Evolutionary conservation across 352 stramenopile species (phyloP), one percentile per base, ranked within the genome.

Genomic region (Phytophthora litchii): DNA sequence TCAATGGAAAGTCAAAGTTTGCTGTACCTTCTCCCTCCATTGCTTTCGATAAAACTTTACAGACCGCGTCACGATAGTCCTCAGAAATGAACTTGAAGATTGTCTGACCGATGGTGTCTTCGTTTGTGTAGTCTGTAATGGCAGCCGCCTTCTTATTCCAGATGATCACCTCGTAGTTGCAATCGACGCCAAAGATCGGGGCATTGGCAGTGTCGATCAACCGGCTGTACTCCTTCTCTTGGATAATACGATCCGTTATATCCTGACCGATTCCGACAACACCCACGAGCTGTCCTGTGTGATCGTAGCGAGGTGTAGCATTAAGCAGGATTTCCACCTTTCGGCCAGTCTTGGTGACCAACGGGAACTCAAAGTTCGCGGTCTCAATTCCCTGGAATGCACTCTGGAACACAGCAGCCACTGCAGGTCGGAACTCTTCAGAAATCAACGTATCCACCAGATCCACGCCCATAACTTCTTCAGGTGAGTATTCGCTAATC

Each of bases 131-230:
- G 35, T 94, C 88, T n/a, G 86, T 96, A 35, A 92, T 86, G 13
- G 84, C 86, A 12, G 80, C 77, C 4, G 83, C 87, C 60, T 94
- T 96, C 20, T 92, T 78, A 62, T 98, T 93, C 84, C 84, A 93
- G 43, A 91, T 89, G 19, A 88, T 93, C 31, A 93, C 79, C 4
- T 71, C 54, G 10, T 69, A 73, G 4, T 95, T 76, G 10, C 57
- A 70, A 37, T 95, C 83, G 12, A 94, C 74, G 36, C 85, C 87
- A 40, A 96, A 92, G 5, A 78, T 83, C 8, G 67, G 73, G 10
- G 60, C 69, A 21, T 76, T 83, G 3, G 72, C 76, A 2, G 76
- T 78, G 47, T 75, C 59, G 17, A 76, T 73, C 20, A 78, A 37
- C 13, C 64, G 59, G 21, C 55, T 72, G 42, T 69, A 76, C 44